Base-by-base conservation (phyloP, 495 filamentous ascomycete genomes). In the Lasiosphaeria ovina region DNA sequence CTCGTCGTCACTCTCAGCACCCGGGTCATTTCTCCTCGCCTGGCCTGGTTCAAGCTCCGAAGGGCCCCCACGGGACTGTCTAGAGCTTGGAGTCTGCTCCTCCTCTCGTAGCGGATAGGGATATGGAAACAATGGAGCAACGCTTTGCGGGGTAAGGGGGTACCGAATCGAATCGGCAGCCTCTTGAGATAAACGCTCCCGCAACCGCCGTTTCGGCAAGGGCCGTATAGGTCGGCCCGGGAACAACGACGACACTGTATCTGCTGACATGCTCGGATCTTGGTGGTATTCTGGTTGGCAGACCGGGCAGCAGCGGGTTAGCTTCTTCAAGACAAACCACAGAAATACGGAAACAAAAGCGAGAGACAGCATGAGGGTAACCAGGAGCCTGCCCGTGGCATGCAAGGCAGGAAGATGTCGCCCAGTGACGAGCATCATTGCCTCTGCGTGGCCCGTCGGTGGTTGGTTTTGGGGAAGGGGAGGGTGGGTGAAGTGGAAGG, bases 171-270 rank as follows among this genome's bases (percentile, higher is more conserved):
- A 86, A 42, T 89, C 87, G 55, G 90, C 92, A 60, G 90, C 85
- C 65, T 94, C 91, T 61, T 87, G 85, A 14, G 92, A 89, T 32
- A 99, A 79, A 44, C 91, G 87, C 62, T 92, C 91, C 52, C 92
- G 89, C 17, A 98, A 79, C 58, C 88, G 86, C 61, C 91, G 86
- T 76, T 89, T 94, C 36, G 95, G 95, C 56, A 99, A 81, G 52
- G 95, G 95, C 45, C 92, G 90, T 69, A 99, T 98, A 58, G 92
- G 88, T 66, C 95, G 86, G 66, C 95, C 89, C 62, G 91, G 90
- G 69, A 90, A 94, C 64, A 89, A 73, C 36, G 87, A 79, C 53
- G 92, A 92, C 55, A 81, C 79, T 51, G 88, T 86, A 73, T 94
- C 90, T 66, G 88, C 81, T 72, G 87, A 85, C 81, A 85, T 83